These are phyloP conservation scores for Thinopyrum elongatum DNA, from an alignment of 176 grass and related monocot species.

Conservation along the genomic window DNA sequence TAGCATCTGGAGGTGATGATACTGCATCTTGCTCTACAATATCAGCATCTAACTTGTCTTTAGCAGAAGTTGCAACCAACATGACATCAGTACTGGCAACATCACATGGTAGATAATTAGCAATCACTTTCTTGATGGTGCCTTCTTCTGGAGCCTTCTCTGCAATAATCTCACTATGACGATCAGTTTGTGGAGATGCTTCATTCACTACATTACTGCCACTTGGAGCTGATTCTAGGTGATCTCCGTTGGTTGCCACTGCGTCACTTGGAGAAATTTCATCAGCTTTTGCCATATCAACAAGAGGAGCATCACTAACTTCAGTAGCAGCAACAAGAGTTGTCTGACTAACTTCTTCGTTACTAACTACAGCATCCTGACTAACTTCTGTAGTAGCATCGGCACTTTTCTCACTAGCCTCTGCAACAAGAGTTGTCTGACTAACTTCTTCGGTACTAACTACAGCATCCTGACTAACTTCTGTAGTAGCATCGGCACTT, in stretches of 20 bases:
- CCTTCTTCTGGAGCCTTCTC: conserved; percentile 20
- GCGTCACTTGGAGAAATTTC: conserved; percentile 32
- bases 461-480: no score
- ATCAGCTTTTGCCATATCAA: conserved; percentile 27
- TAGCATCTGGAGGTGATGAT: not conserved
- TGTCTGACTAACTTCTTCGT: no score
- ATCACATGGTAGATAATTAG: conserved; percentile 3
- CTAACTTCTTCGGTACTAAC: no score
- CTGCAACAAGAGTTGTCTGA: no score
- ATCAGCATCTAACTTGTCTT: conserved; percentile 13
- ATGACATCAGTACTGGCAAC: conserved; percentile 1
- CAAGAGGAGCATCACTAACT: conserved; percentile 19
- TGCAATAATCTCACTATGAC: not conserved
- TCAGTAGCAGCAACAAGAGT: conserved; percentile 14
- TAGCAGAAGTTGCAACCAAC: conserved; percentile 18
- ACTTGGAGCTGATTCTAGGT: conserved; percentile 25
- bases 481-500: no score
- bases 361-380: no score
- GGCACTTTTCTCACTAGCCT: no score
- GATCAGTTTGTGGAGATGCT: conserved; percentile 20
- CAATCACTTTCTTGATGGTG: conserved; percentile 13
- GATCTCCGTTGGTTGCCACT: conserved; percentile 24
- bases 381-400: no score
- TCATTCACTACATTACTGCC: conserved; percentile 6
- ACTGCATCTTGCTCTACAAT: conserved; percentile 6